Evolutionary conservation across 495 filamentous ascomycete species (phyloP), one percentile per base, ranked within the genome.

Genomic region (Pseudotulostoma volvatum): DNA sequence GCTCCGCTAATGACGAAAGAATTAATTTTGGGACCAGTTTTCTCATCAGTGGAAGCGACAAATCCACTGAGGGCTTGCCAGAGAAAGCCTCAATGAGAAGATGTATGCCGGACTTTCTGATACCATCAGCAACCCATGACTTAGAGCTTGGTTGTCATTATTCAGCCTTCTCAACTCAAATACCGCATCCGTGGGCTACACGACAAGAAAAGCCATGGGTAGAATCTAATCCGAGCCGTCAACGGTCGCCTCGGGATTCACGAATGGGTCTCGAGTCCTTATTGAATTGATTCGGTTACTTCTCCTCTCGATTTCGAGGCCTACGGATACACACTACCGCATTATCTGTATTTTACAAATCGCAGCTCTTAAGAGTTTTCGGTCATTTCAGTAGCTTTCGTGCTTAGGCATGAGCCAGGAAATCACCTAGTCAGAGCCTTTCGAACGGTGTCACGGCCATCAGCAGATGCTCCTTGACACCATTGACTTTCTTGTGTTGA

Each of bases 261-360:
- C 61, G 63, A 11, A 66, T 66, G 58, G 59, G 61, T 28, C 47
- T 66, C 15, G 47, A 55, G 20, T 34, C 42, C 2, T 37, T 38
- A 36, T 18, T 43, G n/a, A 43, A 43, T 28, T 37, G 38, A 42
- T 31, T 18, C 16, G 16, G 2, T 34, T 15, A 19, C 18, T 28
- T 28, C 11, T 28, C 23, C 23, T 28, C 11, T 28, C 11, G 5
- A 28, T 28, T 28, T 28, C 11, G 23, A 11, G 23, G 23, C n/a
- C n/a, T n/a, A n/a, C n/a, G n/a, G n/a, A n/a, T n/a, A n/a, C n/a
- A n/a, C n/a, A n/a, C n/a, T n/a, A n/a, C n/a, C n/a, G n/a, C n/a
- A n/a, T n/a, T n/a, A n/a, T n/a, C n/a, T n/a, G n/a, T n/a, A n/a
- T n/a, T n/a, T n/a, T n/a, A n/a, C n/a, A n/a, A n/a, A n/a, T n/a